Evolutionary conservation across 371 early-diverging fungal species (phyloP).

Genomic region (Mucor saturninus): DNA sequence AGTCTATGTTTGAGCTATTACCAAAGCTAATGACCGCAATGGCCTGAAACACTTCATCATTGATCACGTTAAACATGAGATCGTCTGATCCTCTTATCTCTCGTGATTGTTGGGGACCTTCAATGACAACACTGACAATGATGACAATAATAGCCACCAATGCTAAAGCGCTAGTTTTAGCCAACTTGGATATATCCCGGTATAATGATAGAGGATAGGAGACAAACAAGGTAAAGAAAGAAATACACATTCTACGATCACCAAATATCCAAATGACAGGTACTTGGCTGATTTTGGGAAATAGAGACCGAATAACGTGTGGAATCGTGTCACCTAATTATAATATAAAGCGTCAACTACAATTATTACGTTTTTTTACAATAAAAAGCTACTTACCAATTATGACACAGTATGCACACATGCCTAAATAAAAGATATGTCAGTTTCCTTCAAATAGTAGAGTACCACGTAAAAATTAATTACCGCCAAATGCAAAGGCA

Average conservation of each 20-base stretch:
- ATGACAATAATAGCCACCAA: conserved; percentile 76
- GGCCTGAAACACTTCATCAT: conserved; percentile 72
- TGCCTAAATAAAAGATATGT: conserved; percentile 41
- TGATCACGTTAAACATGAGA: conserved; percentile 53
- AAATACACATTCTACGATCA: conserved; percentile 63
- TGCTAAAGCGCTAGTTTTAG: conserved; percentile 80
- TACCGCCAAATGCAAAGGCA: conserved; percentile 84
- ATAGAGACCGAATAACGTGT: conserved; percentile 68
- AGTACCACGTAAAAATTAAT: too few relatives aligned
- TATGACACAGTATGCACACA: conserved; percentile 83
- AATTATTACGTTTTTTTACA: background rate
- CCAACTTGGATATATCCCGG: conserved; percentile 80
- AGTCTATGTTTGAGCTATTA: conserved; percentile 22
- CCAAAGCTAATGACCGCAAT: conserved; percentile 86
- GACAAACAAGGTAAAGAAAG: conserved; percentile 68
- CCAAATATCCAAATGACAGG: conserved; percentile 60
- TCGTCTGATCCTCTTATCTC: conserved; percentile 60
- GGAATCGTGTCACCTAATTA: conserved; percentile 76
- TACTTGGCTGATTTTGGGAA: conserved; percentile 60
- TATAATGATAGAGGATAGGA: conserved; percentile 80
- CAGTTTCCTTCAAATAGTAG: too few relatives aligned
- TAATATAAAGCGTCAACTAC: too few relatives aligned
- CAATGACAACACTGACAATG: conserved; percentile 70
- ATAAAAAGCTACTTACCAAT: conserved; percentile 50
- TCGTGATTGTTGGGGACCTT: conserved; percentile 65